A percentile compares a stretch with the other conserved stretches of the same genome.
Conservation (phyloP, 2,329 filamentous ascomycete genomes). For the Teratosphaeria viscida region DNA sequence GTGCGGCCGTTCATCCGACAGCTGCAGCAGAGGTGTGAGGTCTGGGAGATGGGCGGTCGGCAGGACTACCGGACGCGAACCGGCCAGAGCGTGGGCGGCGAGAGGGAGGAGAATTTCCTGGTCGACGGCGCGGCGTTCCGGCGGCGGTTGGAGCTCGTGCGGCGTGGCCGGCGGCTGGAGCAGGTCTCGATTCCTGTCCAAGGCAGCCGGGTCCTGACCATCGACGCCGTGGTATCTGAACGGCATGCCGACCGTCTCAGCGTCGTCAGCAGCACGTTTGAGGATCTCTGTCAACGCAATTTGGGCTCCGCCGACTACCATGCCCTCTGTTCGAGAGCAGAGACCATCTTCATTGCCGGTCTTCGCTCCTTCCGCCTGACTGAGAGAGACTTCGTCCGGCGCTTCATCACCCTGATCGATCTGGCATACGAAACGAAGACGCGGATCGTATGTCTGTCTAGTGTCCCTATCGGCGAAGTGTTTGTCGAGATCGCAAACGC, state of each 20-base stretch:
- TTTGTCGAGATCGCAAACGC: conserved; percentile 16
- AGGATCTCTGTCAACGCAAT: conserved; percentile 49
- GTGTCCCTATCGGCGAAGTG: conserved; percentile 13
- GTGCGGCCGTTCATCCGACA: conserved; percentile 64
- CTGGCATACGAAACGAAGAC: conserved; percentile 67
- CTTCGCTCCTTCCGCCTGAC: conserved; percentile 10
- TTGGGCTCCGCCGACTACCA: conserved; percentile 72
- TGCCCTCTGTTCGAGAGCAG: conserved; percentile 40
- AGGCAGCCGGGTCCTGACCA: conserved; percentile 11
- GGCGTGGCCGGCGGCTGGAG: conserved; percentile 1
- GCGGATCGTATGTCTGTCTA: conserved; percentile 43
- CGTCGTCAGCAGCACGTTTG: conserved; percentile 46
- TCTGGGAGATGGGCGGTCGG: conserved; percentile 68
- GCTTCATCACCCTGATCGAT: conserved; percentile 68
- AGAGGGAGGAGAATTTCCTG: conserved; percentile 10
- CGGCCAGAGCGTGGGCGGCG: neutral
- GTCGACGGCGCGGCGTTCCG: conserved; percentile 5
- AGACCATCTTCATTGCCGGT: conserved; percentile 12
- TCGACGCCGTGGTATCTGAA: conserved; percentile 2
- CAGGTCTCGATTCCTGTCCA: conserved; percentile 11
- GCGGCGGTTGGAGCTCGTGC: conserved; percentile 1
- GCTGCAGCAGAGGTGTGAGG: conserved; percentile 57
- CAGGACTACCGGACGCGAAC: conserved; percentile 49
- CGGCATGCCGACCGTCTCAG: conserved; percentile 1
- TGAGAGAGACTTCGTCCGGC: conserved; percentile 56